phyloP scores from a whole-genome alignment of 306 rosid species.

The Vigna angularis region DNA sequence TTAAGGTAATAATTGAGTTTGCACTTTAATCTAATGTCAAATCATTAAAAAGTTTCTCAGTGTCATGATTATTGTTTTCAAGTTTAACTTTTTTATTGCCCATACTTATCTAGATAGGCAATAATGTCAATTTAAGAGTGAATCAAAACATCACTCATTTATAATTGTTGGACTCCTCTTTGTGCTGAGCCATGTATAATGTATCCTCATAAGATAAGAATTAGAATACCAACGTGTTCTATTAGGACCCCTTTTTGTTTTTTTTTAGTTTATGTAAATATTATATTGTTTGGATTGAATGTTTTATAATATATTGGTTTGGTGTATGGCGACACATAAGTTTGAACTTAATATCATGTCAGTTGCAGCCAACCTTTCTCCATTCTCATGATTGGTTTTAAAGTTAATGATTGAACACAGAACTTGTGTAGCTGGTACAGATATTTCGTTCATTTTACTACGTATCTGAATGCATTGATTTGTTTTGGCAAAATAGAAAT shows the following conservation, averaged over 20 bases:
- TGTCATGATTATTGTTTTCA: neutral
- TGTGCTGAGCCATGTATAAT: constrained; percentile 1
- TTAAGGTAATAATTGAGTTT: neutral
- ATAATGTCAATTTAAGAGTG: neutral
- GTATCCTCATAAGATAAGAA: constrained; percentile 18
- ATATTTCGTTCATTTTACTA: constrained; percentile 1
- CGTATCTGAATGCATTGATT: neutral
- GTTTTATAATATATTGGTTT: constrained; percentile 25
- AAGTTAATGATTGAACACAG: constrained; percentile 29
- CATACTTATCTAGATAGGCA: neutral
- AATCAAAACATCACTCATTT: neutral
- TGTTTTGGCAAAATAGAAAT: neutral
- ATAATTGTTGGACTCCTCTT: constrained; percentile 20
- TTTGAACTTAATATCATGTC: constrained; percentile 11
- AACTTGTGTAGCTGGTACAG: neutral
- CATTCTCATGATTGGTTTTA: constrained; percentile 20
- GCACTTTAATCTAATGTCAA: neutral
- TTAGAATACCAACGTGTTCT: constrained; percentile 28
- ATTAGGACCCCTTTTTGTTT: neutral
- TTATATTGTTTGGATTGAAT: constrained; percentile 15
- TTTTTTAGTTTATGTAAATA: neutral
- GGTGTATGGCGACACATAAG: constrained; percentile 3
- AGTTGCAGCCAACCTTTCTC: constrained; percentile 6
- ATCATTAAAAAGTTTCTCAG: neutral
- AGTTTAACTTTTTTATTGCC: neutral